Conservation (phyloP, 257 asterid genomes). For the Scutellaria baicalensis region DNA sequence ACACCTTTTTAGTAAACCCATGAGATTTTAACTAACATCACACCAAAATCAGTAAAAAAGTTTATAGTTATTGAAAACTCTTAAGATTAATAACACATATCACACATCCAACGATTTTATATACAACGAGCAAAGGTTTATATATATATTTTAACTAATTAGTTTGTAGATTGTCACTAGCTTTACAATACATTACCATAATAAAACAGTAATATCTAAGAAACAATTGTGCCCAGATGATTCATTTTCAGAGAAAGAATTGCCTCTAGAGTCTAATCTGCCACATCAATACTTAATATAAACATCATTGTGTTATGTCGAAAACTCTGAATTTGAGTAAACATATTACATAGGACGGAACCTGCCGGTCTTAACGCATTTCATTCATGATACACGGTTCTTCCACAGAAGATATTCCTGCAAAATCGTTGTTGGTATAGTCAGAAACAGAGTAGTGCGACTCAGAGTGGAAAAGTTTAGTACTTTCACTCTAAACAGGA, state of each 20-base stretch:
- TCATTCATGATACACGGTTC: slow-evolving; percentile 44
- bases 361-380: neutral
- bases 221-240: slow-evolving; percentile 1
- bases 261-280: slow-evolving; percentile 22
- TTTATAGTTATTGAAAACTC: too few species aligned
- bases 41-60: too few species aligned
- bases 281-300: neutral
- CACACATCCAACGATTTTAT: too few species aligned
- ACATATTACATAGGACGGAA: neutral
- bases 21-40: too few species aligned
- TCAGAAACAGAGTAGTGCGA: neutral
- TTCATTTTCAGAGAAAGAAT: slow-evolving; percentile 1
- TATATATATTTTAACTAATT: too few species aligned
- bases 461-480: neutral
- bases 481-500: neutral
- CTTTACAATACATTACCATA: slow-evolving; percentile 3
- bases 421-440: neutral
- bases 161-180: too few species aligned
- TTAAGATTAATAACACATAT: too few species aligned
- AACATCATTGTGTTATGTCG: neutral
- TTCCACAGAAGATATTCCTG: slow-evolving; percentile 65
- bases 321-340: neutral
- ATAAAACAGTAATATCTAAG: neutral
- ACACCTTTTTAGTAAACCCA: too few species aligned
- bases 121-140: too few species aligned